Base-by-base conservation (phyloP, 2,329 filamentous ascomycete species). In the Trichoderma sp. region DNA sequence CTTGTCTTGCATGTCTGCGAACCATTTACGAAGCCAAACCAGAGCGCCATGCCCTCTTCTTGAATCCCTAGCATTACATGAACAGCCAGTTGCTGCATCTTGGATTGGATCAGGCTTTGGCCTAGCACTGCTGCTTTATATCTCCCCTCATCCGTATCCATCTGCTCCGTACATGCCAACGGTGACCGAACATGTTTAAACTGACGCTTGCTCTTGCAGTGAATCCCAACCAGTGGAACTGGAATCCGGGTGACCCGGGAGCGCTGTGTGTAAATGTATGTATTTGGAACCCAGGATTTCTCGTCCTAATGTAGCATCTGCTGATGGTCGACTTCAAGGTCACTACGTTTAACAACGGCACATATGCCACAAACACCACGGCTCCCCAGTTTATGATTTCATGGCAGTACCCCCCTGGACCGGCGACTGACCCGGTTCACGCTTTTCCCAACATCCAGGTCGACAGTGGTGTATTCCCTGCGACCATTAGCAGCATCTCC, bases 161-260 rank as follows among this genome's bases (percentile, higher is more conserved):
- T 13, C 15, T 12, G 9, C n/a, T 35, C 27, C 42, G 13, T 37
- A 5, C 45, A 6, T 42, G 42, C 42, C 35, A 61, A 25, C 17
- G 13, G 17, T n/a, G 34, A 42, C 17, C 19, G 9, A 48, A 34
- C 52, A 48, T 27, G 22, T 45, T 17, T n/a, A n/a, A 13, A 42
- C 63, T 65, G 19, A 50, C 61, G 29, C 19, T 22, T 32, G 39
- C 54, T 57, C 19, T 25, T 22, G 39, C 17, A 86, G 84, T 86
- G 66, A 86, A 86, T 72, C 84, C 84, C 56, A 86, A 86, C 71
- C 84, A 85, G 75, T 86, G 84, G 84, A 83, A 82, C 70, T 80
- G 82, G 73, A 71, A 77, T 25, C 71, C 75, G 13, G 77, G 77
- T 10, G 73, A 76, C 17, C 72, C 74, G 2, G 83, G 83, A 42